These are phyloP conservation scores for Vanrija pseudolonga DNA, from an alignment of 1,284 basidiomycete genomes.

Conservation along the genomic window DNA sequence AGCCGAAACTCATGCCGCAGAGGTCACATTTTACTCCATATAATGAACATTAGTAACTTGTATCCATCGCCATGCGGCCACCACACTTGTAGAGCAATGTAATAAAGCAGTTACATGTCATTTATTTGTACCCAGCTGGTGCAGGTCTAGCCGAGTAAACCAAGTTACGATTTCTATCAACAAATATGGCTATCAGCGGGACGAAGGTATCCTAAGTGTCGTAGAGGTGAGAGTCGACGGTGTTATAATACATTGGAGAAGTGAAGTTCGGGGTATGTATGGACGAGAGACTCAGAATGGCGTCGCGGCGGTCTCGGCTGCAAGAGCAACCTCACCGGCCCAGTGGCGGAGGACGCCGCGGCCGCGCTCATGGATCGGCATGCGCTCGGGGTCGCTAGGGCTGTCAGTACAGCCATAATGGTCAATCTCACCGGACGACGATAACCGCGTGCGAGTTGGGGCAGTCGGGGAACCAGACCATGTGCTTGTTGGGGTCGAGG, in stretches of 20 bases:
- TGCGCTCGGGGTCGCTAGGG: slow-evolving; percentile 29
- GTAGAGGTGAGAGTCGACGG: too few species aligned
- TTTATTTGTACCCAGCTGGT: too few species aligned
- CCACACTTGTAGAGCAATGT: too few species aligned
- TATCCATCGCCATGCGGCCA: too few species aligned
- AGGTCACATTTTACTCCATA: not conserved
- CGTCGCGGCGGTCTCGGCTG: not conserved
- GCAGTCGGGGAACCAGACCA: slow-evolving; percentile 43
- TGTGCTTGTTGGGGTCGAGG: slow-evolving; percentile 29
- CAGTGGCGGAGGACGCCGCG: slow-evolving; percentile 38
- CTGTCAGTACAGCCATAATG: not conserved
- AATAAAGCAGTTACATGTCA: too few species aligned
- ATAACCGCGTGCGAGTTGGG: slow-evolving; percentile 42
- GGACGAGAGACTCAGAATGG: not conserved
- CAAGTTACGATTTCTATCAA: too few species aligned
- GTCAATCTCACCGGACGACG: slow-evolving; percentile 36
- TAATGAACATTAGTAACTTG: too few species aligned
- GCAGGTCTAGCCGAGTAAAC: too few species aligned
- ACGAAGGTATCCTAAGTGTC: too few species aligned
- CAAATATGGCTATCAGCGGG: too few species aligned
- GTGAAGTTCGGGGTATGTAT: not conserved
- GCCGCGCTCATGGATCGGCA: slow-evolving; percentile 38
- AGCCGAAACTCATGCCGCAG: too few species aligned
- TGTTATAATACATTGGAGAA: too few species aligned
- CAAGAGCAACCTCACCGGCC: slow-evolving; percentile 21